A percentile compares a stretch with the other conserved stretches of the same genome.
Conservation (phyloP, 495 filamentous ascomycete species). For the Neurospora africana region DNA sequence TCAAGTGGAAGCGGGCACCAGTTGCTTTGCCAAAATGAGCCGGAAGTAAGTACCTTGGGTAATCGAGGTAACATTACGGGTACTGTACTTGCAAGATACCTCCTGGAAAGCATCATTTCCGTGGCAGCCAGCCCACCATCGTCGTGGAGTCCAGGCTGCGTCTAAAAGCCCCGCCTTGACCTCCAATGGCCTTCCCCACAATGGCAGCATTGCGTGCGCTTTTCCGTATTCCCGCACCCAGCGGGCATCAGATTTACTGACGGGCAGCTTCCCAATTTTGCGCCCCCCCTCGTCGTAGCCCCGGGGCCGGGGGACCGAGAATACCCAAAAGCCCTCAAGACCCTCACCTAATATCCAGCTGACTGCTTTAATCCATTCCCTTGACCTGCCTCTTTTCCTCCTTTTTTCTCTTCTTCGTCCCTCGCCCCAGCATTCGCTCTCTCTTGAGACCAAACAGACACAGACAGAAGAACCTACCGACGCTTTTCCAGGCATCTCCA, state of each 20-base stretch:
- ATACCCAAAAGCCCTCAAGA: not conserved
- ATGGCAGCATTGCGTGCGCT: not conserved
- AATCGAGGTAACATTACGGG: not conserved
- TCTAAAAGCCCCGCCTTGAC: not conserved
- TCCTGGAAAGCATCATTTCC: not conserved
- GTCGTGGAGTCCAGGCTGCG: not conserved
- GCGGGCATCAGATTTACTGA: not conserved
- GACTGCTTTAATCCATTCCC: not conserved
- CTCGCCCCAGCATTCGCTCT: not conserved
- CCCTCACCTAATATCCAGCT: not conserved
- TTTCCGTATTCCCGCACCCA: not conserved
- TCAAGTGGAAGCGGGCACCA: not conserved
- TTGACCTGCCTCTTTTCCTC: not conserved
- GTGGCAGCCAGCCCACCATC: not conserved
- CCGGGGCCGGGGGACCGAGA: not conserved
- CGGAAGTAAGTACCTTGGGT: not conserved
- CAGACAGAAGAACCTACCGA: not conserved
- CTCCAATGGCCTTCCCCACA: not conserved
- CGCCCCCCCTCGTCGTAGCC: not conserved
- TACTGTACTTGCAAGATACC: not conserved
- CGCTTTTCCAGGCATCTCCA: not conserved
- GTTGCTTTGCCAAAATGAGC: not conserved
- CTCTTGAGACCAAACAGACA: not conserved
- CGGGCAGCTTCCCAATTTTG: not conserved
- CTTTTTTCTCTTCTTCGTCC: not conserved